Conservation (phyloP, 2,329 filamentous ascomycete genomes). For the Aschersonia sp. region DNA sequence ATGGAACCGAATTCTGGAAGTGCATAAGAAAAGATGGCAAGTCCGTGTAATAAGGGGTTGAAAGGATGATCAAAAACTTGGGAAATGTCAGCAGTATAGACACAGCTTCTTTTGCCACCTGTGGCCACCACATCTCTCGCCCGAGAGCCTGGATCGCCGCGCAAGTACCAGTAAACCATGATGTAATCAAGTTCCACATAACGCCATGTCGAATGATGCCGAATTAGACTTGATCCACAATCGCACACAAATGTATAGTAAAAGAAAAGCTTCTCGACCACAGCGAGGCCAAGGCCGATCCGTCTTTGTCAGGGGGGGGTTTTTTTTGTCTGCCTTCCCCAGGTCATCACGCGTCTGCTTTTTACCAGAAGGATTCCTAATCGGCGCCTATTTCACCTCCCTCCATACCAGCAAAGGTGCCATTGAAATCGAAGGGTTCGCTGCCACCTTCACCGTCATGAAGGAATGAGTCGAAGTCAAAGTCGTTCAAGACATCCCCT, state of each 20-base stretch:
- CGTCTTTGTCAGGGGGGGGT: not conserved
- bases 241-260: conserved; percentile 6
- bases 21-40: no score
- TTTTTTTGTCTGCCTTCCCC: not conserved
- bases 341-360: not conserved
- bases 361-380: conserved; percentile 15
- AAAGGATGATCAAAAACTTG: conserved; percentile 2
- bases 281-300: not conserved
- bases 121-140: conserved; percentile 12
- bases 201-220: conserved; percentile 26
- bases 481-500: conserved; percentile 47
- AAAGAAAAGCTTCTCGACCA: conserved; percentile 6
- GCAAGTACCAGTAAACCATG: conserved; percentile 15
- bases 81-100: conserved; percentile 5
- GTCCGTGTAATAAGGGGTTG: not conserved
- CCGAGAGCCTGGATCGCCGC: conserved; percentile 20
- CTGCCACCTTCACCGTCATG: conserved; percentile 34
- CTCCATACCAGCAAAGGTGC: conserved; percentile 36
- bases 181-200: conserved; percentile 20
- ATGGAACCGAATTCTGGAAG: no score
- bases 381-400: conserved; percentile 43
- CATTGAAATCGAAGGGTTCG: conserved; percentile 38
- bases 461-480: conserved; percentile 54
- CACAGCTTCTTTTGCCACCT: conserved; percentile 13
- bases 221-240: conserved; percentile 20